Conservation (phyloP, 306 rosid species). For the Cercis canadensis region DNA sequence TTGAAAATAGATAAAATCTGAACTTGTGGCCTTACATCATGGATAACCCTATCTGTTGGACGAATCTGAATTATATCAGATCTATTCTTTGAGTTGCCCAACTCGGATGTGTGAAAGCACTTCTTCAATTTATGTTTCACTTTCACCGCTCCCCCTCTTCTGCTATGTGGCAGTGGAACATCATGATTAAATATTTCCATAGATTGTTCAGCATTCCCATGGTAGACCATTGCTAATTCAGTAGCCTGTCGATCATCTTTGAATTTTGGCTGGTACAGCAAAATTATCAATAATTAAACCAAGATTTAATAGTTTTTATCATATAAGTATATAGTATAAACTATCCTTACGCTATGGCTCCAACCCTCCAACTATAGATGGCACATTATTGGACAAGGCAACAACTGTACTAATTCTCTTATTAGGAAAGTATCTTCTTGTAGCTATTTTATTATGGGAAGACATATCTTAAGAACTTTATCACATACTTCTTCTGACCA, state of each 20-base stretch:
- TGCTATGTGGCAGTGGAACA: conserved; percentile 32
- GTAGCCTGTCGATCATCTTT: conserved; percentile 29
- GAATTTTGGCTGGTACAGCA: conserved; percentile 40
- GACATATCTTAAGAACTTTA: no score
- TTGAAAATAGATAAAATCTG: conserved; percentile 5
- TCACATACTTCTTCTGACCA: no score
- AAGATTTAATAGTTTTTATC: conserved; percentile 18
- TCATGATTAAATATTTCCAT: conserved; percentile 24
- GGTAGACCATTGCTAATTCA: conserved; percentile 7
- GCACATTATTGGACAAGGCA: not conserved
- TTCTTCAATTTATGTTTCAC: conserved; percentile 37
- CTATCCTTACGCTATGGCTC: not conserved
- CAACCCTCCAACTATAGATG: not conserved
- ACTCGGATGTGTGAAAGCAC: conserved; percentile 31
- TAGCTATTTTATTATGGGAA: no score
- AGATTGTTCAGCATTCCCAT: conserved; percentile 29
- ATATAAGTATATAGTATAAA: conserved; percentile 2
- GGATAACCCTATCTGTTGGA: conserved; percentile 44
- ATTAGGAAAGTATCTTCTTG: no score
- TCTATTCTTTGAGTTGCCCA: conserved; percentile 33
- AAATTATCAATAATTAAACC: conserved; percentile 25
- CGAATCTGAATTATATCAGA: conserved; percentile 41
- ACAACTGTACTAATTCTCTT: no score
- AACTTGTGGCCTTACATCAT: conserved; percentile 43
- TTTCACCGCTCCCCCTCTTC: conserved; percentile 37